Conservation (phyloP, 2,329 filamentous ascomycete species). For the Verticillium tricorpus region DNA sequence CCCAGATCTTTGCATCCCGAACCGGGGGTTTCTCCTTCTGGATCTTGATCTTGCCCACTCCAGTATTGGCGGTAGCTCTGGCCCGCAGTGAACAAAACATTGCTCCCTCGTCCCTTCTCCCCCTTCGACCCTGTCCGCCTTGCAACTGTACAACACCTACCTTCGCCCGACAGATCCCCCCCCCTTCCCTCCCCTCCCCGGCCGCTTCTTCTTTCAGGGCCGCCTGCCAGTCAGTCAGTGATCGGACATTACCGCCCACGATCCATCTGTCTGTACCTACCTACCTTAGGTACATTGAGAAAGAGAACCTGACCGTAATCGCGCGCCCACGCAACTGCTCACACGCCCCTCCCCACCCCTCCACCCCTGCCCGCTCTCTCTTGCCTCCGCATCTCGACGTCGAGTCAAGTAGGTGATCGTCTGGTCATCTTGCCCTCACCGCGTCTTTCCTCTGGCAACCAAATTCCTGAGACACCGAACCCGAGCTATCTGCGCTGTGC, state of each 20-base stretch:
- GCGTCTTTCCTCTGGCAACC: slow-evolving; percentile 7
- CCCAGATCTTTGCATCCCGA: background rate
- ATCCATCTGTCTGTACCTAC: background rate
- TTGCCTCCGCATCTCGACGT: background rate
- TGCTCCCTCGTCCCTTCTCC: background rate
- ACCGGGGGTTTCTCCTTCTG: background rate
- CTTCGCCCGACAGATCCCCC: background rate
- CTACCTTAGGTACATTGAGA: background rate
- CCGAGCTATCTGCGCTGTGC: background rate
- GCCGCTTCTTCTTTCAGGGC: background rate
- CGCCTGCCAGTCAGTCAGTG: background rate
- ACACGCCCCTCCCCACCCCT: background rate
- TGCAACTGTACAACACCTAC: background rate
- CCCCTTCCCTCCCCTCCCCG: too few relatives aligned
- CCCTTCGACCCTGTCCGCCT: background rate
- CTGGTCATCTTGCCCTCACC: slow-evolving; percentile 6
- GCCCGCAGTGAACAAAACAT: background rate
- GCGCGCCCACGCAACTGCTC: background rate
- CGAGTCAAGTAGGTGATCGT: background rate
- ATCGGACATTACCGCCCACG: background rate
- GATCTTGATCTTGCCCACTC: background rate
- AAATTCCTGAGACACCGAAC: background rate
- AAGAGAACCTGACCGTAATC: background rate
- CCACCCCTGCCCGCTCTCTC: background rate
- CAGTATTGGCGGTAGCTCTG: background rate